Evolutionary conservation across 179 eudicot species (phyloP), one percentile per base, ranked within the genome.

Genomic region (Nepenthes alata): DNA sequence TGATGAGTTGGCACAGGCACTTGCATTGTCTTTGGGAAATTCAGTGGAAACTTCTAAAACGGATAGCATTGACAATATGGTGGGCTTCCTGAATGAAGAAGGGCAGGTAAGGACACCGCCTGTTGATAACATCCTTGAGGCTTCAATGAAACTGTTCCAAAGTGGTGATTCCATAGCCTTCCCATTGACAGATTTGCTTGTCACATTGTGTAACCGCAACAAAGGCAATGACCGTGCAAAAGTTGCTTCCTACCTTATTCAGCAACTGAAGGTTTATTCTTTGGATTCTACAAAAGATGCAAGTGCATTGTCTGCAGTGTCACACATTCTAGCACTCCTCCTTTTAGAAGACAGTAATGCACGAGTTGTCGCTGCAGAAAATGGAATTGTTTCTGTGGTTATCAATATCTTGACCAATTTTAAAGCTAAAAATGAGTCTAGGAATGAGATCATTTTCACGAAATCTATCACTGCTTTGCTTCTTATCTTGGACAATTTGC

Each of bases 1-100:
- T 69, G 97, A 87, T 81, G 98, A 90, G 67, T 74, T 93, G 71
- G 97, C 98, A 55, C 81, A 77, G 62, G 98, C 97, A 44, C 95
- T 93, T 74, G 97, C 98, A 39, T 73, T 93, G 70, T 93, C 98
- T 10, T 67, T 93, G 4, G 98, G 98, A 61, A 87, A 65, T 70
- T 90, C 98, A 57, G 72, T 89, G 0, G 97, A 94, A 60, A 59
- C 94, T 55, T 82, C 95, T 16, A 94, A 85, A 86, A 75, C 58
- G 60, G 97, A 88, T 58, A 78, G 72, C 59, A 51, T 38, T 66
- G 96, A 90, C 37, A 90, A 85, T 73, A 65, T 89, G 41, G 70
- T 70, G 55, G 96, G 81, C 72, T 81, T 65, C 50, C 45, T 70
- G 74, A 67, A 77, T 47, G 97, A 84, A 63, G 95, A 78, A 80